Base-by-base conservation (phyloP, 768 basidiomycete genomes). In the Serendipita sp. region DNA sequence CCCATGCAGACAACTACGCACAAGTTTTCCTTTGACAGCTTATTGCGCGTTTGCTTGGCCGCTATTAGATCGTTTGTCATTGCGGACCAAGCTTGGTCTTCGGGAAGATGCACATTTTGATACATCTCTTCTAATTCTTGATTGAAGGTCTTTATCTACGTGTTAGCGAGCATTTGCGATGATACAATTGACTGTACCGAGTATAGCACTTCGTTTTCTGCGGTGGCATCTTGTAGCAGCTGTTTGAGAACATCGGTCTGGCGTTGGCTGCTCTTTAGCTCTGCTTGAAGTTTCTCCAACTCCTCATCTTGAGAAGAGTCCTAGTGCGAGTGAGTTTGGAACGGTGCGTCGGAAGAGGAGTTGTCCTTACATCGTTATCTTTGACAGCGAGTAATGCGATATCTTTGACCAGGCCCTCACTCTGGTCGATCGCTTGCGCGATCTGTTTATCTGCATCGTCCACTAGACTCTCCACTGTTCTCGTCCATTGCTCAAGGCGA, bases 111-210 rank as follows among this genome's bases (percentile, higher is more conserved):
- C 32, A 82, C 83, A 66, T 93, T 90, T 62, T 87, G 86, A 74
- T 85, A 95, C 89, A 95, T 90, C 16, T 82, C 84, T 68, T 93
- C 91, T 36, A 96, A 79, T 72, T 95, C 92, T 71, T 92, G 91
- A 72, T 96, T 95, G 76, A 96, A 94, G 2, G 90, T 88, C 91
- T 94, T 67, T 1, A 45, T 15, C 44, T 13, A 38, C 13, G 44
- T 41, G 34, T 68, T 52, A 65, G 2, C 11, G n/a, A 35, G 10
- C 18, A 8, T 30, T 28, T 1, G 64, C 32, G 44, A 28, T 28
- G 44, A 13, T 23, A 51, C 16, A 35, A 32, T 5, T 13, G 36
- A 28, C 41, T 15, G 70, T 46, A 92, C 91, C 79, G 92, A 88
- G 68, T 93, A 94, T 81, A 95, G 87, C 72, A 91, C 88, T 70